Evolutionary conservation across 2,329 filamentous ascomycete species (phyloP), one percentile per base, ranked within the genome.

Genomic region (Phyllosticta paracitricarpa): DNA sequence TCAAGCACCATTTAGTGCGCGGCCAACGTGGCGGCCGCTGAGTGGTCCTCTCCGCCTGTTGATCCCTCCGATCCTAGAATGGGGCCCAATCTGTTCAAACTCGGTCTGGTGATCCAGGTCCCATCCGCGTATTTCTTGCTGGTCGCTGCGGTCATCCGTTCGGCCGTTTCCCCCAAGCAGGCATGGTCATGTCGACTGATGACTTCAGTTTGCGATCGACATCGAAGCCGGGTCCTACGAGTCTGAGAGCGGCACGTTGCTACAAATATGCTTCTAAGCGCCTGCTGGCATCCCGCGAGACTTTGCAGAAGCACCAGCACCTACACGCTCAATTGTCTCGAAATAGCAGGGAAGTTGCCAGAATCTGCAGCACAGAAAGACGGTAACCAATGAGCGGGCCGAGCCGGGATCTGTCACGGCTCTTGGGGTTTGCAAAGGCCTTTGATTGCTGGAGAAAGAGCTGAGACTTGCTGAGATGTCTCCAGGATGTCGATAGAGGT

Each of bases 21-120:
- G 63, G 64, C 70, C 67, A 67, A 75, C 73, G 73, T 75, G 73
- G 72, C 73, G 69, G 68, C 70, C 71, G 71, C 72, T 75, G 72
- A 75, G 70, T 75, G 72, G 73, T 67, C 70, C 74, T 66, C 66
- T 69, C 54, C 67, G 62, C 63, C 67, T 67, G 68, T 68, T 71
- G 72, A 73, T 73, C 71, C 67, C 62, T 51, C 66, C 64, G 62
- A 57, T 61, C 63, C 64, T 64, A 62, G 64, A 62, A 64, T 59
- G 56, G 65, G 61, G 63, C 62, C 64, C 64, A 62, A 63, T 65
- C 65, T 64, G 65, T 59, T 63, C 64, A 59, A 62, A 61, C 28
- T 56, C 58, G 60, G 62, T 64, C 57, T 63, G 59, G 65, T 63
- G 62, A 64, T 65, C 52, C 61, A 58, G 60, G 63, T 62, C 64